Base-by-base conservation (phyloP, 305 asterid species). In the Salvia sclarea region DNA sequence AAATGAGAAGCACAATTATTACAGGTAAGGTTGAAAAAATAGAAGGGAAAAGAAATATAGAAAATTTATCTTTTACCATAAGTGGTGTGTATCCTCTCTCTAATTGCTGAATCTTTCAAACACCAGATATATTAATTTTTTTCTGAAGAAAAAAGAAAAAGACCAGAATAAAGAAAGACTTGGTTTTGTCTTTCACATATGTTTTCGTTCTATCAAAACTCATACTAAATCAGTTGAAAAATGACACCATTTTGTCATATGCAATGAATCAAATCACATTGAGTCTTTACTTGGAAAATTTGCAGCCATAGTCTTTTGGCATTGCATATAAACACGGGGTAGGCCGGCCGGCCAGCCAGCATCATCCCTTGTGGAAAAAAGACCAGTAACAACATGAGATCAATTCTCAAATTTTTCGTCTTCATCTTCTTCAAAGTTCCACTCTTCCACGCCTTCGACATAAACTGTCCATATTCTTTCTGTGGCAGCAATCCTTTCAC, bases 401-500 rank as follows among this genome's bases (percentile, higher is more conserved):
- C n/a, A 28, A 56, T 54, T 47, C 62, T 71, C 14, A 24, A 28
- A 7, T 37, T 43, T 25, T 71, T 8, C 24, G 57, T 54, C 31
- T 71, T 12, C 49, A 52, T 38, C 22, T 28, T n/a, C 53, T 59
- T 18, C 5, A 18, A n/a, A 40, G 50, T 8, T 21, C 64, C 22
- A 38, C 24, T 56, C 24, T 4, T 56, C 62, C 24, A 30, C 24
- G 62, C 62, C 43, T 24, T 56, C 43, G 7, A 31, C 35, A 13
- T 31, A 21, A 11, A 2, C 24, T 76, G 81, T 55, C 60, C 78
- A 6, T 43, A 30, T 22, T 55, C 75, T 18, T 64, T 9, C 64
- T 72, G 79, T 24, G 68, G 76, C 11, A 56, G 4, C 21, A 14
- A 3, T 2, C 16, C 14, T 57, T 48, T 50, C 73, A 12, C 71